A percentile compares a stretch with the other conserved stretches of the same genome.
These are phyloP conservation scores for Rhododendron vialii DNA, from an alignment of 148 eudicot genomes.

Conservation along the genomic window DNA sequence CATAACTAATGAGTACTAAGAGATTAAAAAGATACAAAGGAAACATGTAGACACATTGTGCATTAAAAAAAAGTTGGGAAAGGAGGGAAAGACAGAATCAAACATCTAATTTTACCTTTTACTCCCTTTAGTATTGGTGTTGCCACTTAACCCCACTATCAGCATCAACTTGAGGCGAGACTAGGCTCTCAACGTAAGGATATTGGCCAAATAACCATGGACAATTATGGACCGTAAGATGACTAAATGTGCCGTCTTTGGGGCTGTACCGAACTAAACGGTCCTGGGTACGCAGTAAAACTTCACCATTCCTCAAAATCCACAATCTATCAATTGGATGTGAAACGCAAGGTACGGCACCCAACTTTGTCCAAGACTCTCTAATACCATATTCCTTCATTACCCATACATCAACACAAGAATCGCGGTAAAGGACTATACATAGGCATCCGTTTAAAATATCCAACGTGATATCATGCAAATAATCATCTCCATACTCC, in stretches of 20 bases:
- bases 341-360: background rate
- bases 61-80: background rate
- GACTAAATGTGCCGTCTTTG: background rate
- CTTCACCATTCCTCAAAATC: background rate
- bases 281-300: too few relatives aligned
- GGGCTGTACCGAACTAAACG: background rate
- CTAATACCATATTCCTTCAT: conserved; percentile 25
- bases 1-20: too few relatives aligned
- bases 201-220: background rate
- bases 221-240: background rate
- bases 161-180: background rate
- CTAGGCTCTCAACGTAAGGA: background rate
- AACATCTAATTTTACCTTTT: background rate
- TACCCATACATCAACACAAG: conserved; percentile 24
- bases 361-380: background rate
- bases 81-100: background rate
- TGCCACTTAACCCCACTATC: background rate
- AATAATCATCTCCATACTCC: too few relatives aligned
- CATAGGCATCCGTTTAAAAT: background rate
- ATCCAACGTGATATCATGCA: background rate
- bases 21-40: background rate
- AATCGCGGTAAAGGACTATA: background rate
- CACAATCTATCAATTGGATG: background rate
- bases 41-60: background rate
- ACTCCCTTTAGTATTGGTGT: background rate